These are phyloP conservation scores for Coemansia sp. DNA, from an alignment of 192 early-diverging fungal species.

Conservation along the genomic window DNA sequence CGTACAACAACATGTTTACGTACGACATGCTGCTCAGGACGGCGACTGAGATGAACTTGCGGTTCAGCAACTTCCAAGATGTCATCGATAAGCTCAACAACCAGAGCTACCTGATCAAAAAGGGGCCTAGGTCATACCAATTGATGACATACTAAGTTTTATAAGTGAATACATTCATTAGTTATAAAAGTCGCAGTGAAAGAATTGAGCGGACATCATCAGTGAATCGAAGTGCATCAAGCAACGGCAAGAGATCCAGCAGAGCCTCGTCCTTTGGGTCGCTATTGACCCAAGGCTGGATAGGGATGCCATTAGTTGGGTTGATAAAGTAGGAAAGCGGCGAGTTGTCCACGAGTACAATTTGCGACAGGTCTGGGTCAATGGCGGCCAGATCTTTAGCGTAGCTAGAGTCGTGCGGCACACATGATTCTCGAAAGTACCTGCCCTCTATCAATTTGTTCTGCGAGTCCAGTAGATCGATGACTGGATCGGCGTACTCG, in stretches of 20 bases:
- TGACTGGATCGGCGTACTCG: conserved; percentile 65
- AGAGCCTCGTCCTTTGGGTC: conserved; percentile 68
- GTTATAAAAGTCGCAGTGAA: conserved; percentile 45
- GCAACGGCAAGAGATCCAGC: conserved; percentile 58
- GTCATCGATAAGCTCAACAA: conserved; percentile 73
- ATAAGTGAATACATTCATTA: background rate
- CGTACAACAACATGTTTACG: conserved; percentile 67
- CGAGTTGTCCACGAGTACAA: conserved; percentile 71
- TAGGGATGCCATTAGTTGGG: conserved; percentile 68
- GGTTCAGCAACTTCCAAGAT: conserved; percentile 61
- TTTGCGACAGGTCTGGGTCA: conserved; percentile 63
- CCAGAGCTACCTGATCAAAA: conserved; percentile 72
- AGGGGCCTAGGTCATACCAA: conserved; percentile 64
- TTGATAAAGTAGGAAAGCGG: conserved; percentile 76
- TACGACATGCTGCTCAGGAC: conserved; percentile 63
- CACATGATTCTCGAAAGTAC: conserved; percentile 67
- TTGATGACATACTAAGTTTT: conserved; percentile 47
- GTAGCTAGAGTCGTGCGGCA: conserved; percentile 63
- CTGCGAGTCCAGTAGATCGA: conserved; percentile 62
- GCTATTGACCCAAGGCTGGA: conserved; percentile 67
- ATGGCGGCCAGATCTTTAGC: conserved; percentile 66
- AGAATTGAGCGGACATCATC: conserved; percentile 67
- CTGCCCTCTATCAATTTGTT: conserved; percentile 59
- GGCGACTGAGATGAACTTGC: conserved; percentile 56
- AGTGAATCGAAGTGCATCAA: conserved; percentile 58